These are phyloP conservation scores for Sambucus nigra DNA, from an alignment of 129 eudicot genomes.

Conservation along the genomic window DNA sequence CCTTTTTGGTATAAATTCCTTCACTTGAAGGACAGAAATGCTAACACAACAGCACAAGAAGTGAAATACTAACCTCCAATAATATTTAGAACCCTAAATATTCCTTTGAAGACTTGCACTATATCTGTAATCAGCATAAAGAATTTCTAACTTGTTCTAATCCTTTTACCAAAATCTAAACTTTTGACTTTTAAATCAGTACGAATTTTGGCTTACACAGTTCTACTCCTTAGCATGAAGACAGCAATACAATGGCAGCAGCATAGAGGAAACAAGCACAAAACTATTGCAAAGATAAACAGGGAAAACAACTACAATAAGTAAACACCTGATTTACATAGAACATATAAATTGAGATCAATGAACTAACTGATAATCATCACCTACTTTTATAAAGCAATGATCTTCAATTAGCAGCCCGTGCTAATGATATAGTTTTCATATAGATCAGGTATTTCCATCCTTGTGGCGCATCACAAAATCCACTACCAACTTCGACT, in stretches of 20 bases:
- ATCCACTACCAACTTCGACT: conserved; percentile 16
- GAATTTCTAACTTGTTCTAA: too few species aligned
- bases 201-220: background rate
- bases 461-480: conserved; percentile 24
- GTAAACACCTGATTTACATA: background rate
- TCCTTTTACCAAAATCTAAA: background rate
- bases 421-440: conserved; percentile 15
- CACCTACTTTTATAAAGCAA: background rate
- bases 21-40: too few species aligned
- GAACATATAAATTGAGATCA: background rate
- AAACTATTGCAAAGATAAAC: background rate
- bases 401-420: background rate
- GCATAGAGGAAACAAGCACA: background rate
- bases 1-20: too few species aligned
- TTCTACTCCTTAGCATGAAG: background rate
- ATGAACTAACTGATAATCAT: background rate
- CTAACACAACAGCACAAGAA: too few species aligned
- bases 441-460: conserved; percentile 10
- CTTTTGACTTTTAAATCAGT: background rate
- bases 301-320: background rate
- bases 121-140: too few species aligned
- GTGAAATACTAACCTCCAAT: too few species aligned
- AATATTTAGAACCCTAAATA: too few species aligned
- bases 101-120: too few species aligned
- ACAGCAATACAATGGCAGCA: background rate